Percentiles rank a stretch among this genome's conserved stretches.
Evolutionary conservation across 2,329 filamentous ascomycete species (phyloP).

Genomic region (Penicillium oxalicum): DNA sequence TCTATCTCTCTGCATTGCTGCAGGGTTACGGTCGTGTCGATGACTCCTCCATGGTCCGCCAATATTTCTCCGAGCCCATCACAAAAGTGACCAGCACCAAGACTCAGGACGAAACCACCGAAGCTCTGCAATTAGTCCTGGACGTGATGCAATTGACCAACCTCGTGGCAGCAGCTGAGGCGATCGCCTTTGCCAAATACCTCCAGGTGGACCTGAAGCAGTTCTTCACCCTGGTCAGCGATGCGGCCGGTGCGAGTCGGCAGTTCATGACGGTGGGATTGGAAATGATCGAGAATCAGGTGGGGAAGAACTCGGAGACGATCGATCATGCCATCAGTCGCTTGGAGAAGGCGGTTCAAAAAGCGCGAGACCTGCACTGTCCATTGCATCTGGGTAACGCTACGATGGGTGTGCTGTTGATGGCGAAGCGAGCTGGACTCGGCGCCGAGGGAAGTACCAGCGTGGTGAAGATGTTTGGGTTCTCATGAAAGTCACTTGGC

Average conservation of each 20-base stretch:
- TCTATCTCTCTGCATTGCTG: slow-evolving; percentile 55
- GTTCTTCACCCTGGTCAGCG: slow-evolving; percentile 44
- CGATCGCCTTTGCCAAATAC: slow-evolving; percentile 43
- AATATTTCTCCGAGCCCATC: slow-evolving; percentile 44
- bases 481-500: slow-evolving; percentile 7
- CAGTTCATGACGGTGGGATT: slow-evolving; percentile 39
- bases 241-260: slow-evolving; percentile 44
- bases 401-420: slow-evolving; percentile 30
- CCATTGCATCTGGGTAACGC: slow-evolving; percentile 36
- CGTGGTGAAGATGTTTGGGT: slow-evolving; percentile 30
- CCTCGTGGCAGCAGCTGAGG: slow-evolving; percentile 46
- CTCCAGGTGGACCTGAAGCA: slow-evolving; percentile 42
- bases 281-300: slow-evolving; percentile 32
- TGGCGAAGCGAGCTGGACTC: slow-evolving; percentile 28
- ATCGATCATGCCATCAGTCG: slow-evolving; percentile 35
- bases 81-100: slow-evolving; percentile 31
- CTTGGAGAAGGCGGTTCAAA: slow-evolving; percentile 40
- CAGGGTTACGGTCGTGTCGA: slow-evolving; percentile 53
- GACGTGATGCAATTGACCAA: slow-evolving; percentile 45
- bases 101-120: slow-evolving; percentile 27
- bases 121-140: slow-evolving; percentile 37
- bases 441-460: slow-evolving; percentile 28
- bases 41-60: slow-evolving; percentile 52
- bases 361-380: slow-evolving; percentile 35
- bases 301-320: slow-evolving; percentile 26